Evolutionary conservation across 176 grass and related monocot species (phyloP), one percentile per base, ranked within the genome.

Genomic region (Musa troglodytarum): DNA sequence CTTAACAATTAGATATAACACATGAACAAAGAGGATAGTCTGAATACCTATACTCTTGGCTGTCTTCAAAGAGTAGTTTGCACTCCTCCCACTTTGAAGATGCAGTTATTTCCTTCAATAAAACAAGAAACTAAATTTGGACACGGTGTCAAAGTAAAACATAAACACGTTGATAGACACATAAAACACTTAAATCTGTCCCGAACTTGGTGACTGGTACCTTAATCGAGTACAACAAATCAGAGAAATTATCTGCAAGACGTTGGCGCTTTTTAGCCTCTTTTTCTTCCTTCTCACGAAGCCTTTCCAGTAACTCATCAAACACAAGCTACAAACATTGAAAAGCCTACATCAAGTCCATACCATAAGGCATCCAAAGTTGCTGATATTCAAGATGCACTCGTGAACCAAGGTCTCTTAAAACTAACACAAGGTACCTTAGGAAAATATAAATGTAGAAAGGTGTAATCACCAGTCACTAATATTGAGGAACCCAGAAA

Each of bases 61-160:
- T 90, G 51, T 87, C 85, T 83, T 97, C 85, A 62, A 97, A 90
- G 52, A 90, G 79, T 68, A 80, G 54, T 78, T 92, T 90, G 77
- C 76, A 97, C 69, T 97, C 91, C 80, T 95, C 96, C 96, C 96
- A 95, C 24, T 82, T 92, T 69, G 96, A 92, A 74, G 84, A 81
- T 76, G 81, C 78, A 26, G 88, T 86, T 79, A 99, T 89, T 81
- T 99, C 91, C 96, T 99, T 54, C 53, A 83, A 70, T 34, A 29
- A 10, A 28, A 57, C 55, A 29, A 3, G 50, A 25, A 26, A 26
- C 3, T 52, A 12, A 51, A 71, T 10, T 62, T 65, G 63, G 63
- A 65, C 12, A 20, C 24, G 63, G 11, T 26, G 24, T 29, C 63
- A 65, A 68, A 68, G 16, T 51, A 16, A 70, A 70, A 51, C 49